These are phyloP conservation scores for Graphiopsis chlorocephala DNA, from an alignment of 2,329 filamentous ascomycete species.

Conservation along the genomic window DNA sequence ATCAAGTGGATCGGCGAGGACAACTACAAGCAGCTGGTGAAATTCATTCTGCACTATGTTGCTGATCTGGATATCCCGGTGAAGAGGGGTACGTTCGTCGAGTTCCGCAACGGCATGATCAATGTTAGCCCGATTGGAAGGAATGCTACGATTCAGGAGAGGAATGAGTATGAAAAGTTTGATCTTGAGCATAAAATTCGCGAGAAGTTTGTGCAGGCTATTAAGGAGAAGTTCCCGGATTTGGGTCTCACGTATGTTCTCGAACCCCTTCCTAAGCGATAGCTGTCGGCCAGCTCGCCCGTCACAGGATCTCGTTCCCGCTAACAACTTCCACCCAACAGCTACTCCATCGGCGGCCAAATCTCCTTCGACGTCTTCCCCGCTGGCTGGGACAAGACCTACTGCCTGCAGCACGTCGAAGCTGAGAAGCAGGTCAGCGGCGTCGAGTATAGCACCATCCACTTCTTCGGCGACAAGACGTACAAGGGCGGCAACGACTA, in stretches of 20 bases:
- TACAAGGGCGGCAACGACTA: conserved; percentile 89
- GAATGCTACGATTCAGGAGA: conserved; percentile 78
- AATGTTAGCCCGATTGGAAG: conserved; percentile 81
- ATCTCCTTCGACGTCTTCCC: conserved; percentile 99
- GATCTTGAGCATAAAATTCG: conserved; percentile 77
- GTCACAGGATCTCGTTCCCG: neutral
- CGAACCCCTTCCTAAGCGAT: neutral
- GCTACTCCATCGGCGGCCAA: conserved; percentile 91
- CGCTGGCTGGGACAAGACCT: conserved; percentile 96
- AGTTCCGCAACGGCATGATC: conserved; percentile 90
- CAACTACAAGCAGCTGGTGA: conserved; percentile 74
- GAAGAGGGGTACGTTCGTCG: conserved; percentile 80
- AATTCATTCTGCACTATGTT: conserved; percentile 76
- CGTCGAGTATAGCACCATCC: conserved; percentile 78
- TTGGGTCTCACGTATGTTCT: conserved; percentile 73
- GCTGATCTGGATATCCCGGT: conserved; percentile 80
- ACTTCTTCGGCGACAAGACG: conserved; percentile 99
- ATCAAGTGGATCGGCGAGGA: conserved; percentile 88
- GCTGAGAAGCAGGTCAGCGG: conserved; percentile 67
- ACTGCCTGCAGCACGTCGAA: conserved; percentile 86
- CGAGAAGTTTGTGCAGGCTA: conserved; percentile 68
- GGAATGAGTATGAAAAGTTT: conserved; percentile 76
- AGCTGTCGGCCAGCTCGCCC: neutral
- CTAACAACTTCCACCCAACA: conserved; percentile 35
- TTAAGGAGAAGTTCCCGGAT: conserved; percentile 80